A percentile compares a stretch with the other conserved stretches of the same genome.
phyloP scores from a whole-genome alignment of 495 filamentous ascomycete genomes.

The Cercophora newfieldiana region DNA sequence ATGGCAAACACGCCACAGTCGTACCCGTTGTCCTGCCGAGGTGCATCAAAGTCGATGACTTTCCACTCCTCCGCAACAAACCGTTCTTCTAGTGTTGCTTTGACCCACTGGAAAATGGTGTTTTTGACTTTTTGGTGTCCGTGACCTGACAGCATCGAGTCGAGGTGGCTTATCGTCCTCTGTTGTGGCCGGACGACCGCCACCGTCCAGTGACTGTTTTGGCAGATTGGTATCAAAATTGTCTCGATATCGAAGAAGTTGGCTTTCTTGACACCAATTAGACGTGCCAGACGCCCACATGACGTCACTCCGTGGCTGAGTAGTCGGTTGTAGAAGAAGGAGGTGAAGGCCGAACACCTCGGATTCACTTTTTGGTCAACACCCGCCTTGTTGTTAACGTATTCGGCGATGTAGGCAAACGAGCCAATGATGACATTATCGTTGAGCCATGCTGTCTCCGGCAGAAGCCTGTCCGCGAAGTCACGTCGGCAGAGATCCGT shows the following conservation, averaged over 20 bases:
- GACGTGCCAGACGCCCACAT: slow-evolving; percentile 35
- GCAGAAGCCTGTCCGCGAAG: slow-evolving; percentile 57
- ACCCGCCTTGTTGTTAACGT: slow-evolving; percentile 53
- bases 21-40: slow-evolving; percentile 65
- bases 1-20: slow-evolving; percentile 84
- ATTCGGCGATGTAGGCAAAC: slow-evolving; percentile 59
- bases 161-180: slow-evolving; percentile 70
- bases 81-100: slow-evolving; percentile 53
- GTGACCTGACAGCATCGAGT: slow-evolving; percentile 57
- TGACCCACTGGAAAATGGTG: slow-evolving; percentile 53
- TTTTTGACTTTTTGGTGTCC: slow-evolving; percentile 22
- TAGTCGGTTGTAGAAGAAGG: slow-evolving; percentile 68
- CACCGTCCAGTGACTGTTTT: slow-evolving; percentile 60
- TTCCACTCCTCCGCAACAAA: slow-evolving; percentile 67
- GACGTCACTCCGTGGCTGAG: slow-evolving; percentile 48
- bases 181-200: slow-evolving; percentile 65
- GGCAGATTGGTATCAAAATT: slow-evolving; percentile 49
- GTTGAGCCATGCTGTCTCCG: slow-evolving; percentile 67
- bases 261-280: slow-evolving; percentile 33
- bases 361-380: slow-evolving; percentile 49
- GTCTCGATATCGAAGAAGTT: slow-evolving; percentile 48
- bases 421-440: slow-evolving; percentile 78
- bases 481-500: slow-evolving; percentile 60
- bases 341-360: slow-evolving; percentile 67
- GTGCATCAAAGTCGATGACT: slow-evolving; percentile 41